Conservation (phyloP, 768 basidiomycete species). For the Lactifluus subvellereus region DNA sequence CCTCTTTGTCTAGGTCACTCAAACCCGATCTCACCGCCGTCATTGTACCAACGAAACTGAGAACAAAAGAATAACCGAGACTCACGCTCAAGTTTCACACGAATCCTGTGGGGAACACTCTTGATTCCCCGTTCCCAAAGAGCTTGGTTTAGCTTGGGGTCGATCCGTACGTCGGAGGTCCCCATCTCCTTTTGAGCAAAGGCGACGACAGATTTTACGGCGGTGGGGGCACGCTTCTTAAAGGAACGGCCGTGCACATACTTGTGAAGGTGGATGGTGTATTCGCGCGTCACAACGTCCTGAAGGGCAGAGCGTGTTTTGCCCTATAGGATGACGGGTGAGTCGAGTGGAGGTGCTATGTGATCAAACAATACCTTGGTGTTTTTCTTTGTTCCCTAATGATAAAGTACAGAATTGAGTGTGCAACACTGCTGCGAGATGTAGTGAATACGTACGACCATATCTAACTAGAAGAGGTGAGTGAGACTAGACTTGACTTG, state of each 20-base stretch:
- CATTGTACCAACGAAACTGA: not conserved
- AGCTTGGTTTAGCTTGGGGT: slow-evolving; percentile 95
- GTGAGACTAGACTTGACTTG: slow-evolving; percentile 15
- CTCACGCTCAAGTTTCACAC: slow-evolving; percentile 91
- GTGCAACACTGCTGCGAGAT: not conserved
- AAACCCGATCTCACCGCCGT: not conserved
- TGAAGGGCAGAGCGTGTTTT: slow-evolving; percentile 95
- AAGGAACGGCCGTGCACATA: slow-evolving; percentile 87
- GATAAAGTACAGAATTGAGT: not conserved
- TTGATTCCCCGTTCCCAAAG: slow-evolving; percentile 94
- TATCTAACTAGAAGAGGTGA: slow-evolving; percentile 37
- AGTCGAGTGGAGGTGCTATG: not conserved
- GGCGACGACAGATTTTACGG: slow-evolving; percentile 87
- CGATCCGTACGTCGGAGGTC: slow-evolving; percentile 87
- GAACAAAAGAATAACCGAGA: slow-evolving; percentile 22
- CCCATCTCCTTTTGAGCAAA: slow-evolving; percentile 97
- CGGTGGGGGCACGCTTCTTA: slow-evolving; percentile 97
- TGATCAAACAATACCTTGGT: slow-evolving; percentile 13
- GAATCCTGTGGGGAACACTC: slow-evolving; percentile 85
- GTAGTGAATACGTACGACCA: slow-evolving; percentile 42
- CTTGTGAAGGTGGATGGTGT: slow-evolving; percentile 98
- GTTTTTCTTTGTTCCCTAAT: slow-evolving; percentile 20
- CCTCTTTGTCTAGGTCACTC: not conserved
- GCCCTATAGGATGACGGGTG: slow-evolving; percentile 31
- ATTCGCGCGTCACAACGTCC: slow-evolving; percentile 97